A percentile compares a stretch with the other conserved stretches of the same genome.
Evolutionary conservation across 2,329 filamentous ascomycete species (phyloP).

Genomic region (Nigrospora osmanthi): DNA sequence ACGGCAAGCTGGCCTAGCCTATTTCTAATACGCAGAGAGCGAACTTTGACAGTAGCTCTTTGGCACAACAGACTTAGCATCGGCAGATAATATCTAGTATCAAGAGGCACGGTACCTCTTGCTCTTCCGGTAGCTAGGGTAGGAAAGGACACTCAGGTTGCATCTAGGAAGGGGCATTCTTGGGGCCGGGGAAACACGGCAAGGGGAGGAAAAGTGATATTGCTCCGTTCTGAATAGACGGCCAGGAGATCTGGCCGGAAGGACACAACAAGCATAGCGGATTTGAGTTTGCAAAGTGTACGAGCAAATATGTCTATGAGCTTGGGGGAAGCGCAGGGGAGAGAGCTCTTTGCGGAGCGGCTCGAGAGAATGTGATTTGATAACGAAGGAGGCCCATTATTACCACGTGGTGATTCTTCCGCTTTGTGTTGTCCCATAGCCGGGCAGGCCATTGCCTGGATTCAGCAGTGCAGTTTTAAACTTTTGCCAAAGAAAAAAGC

Average conservation of each 20-base stretch:
- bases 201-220: slow-evolving; percentile 10
- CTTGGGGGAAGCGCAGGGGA: too few species aligned
- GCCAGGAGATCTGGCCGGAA: not conserved
- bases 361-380: too few species aligned
- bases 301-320: not conserved
- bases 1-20: slow-evolving; percentile 56
- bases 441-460: too few species aligned
- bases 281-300: not conserved
- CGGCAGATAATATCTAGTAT: slow-evolving; percentile 3
- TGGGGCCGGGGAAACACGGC: slow-evolving; percentile 1
- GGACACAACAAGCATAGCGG: not conserved
- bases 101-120: slow-evolving; percentile 1
- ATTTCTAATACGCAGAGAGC: slow-evolving; percentile 8
- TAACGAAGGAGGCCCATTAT: too few species aligned
- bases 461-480: too few species aligned
- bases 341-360: too few species aligned
- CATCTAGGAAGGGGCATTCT: slow-evolving; percentile 2
- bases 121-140: not conserved
- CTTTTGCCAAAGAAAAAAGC: too few species aligned
- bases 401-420: too few species aligned
- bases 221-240: not conserved
- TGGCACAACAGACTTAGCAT: slow-evolving; percentile 1
- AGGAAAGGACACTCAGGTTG: slow-evolving; percentile 4
- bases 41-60: slow-evolving; percentile 4
- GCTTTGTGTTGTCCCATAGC: too few species aligned